Evolutionary conservation across 495 filamentous ascomycete species (phyloP).

Genomic region (Apiosordaria backusii): DNA sequence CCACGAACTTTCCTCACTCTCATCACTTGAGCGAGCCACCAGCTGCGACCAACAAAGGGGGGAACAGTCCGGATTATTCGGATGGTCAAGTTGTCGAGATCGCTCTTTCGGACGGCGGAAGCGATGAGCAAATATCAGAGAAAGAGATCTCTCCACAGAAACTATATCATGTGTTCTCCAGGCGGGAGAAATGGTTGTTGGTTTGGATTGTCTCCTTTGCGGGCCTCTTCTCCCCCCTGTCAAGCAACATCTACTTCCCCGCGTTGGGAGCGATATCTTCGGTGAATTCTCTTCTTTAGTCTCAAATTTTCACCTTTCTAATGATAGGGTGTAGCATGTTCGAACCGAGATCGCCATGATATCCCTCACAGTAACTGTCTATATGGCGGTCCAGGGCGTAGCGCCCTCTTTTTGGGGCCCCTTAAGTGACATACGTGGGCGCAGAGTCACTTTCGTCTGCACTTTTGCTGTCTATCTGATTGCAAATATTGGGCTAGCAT

Average conservation of each 20-base stretch:
- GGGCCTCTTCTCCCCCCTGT: conserved; percentile 40
- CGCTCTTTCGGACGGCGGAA: background rate
- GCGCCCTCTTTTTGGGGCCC: conserved; percentile 31
- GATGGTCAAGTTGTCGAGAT: background rate
- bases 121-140: background rate
- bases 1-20: background rate
- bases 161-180: conserved; percentile 33
- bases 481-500: conserved; percentile 50
- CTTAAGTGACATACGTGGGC: conserved; percentile 26
- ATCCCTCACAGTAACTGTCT: conserved; percentile 29
- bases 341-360: conserved; percentile 19
- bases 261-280: conserved; percentile 26
- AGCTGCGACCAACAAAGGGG: background rate
- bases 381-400: conserved; percentile 32
- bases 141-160: background rate
- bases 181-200: conserved; percentile 32
- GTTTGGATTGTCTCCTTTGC: conserved; percentile 38
- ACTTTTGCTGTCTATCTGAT: conserved; percentile 50
- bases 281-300: conserved; percentile 4
- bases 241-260: conserved; percentile 38
- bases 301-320: background rate
- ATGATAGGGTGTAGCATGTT: conserved; percentile 8
- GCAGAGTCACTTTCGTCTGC: conserved; percentile 44
- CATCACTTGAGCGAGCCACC: background rate
- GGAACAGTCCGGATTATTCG: background rate